Evolutionary conservation across 2,329 filamentous ascomycete species (phyloP), one percentile per base, ranked within the genome.

Genomic region (Phialophora expanda): DNA sequence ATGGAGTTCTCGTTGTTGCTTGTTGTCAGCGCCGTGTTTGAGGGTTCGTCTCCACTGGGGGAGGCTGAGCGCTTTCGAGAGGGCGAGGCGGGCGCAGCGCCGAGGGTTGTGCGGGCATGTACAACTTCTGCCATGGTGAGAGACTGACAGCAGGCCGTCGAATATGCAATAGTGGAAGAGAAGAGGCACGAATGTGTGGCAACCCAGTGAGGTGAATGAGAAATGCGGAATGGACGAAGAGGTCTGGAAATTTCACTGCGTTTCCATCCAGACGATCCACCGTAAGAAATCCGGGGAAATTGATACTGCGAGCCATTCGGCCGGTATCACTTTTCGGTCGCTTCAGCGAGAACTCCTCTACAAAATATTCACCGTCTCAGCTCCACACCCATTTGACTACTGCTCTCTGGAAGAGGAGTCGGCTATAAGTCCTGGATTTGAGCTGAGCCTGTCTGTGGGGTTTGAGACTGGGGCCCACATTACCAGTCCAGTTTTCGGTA

Each of bases 1-100:
- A 67, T 46, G 5, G 66, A 34, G 12, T 48, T 64, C 34, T 67
- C 65, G 30, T 61, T 60, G 58, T 69, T 69, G 3, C 34, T 66
- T n/a, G 61, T 72, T 3, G 69, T 70, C 26, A 72, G 61, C 8
- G 67, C 64, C 12, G 48, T 70, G 50, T 26, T 69, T 11, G 66
- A 58, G 9, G 38, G 6, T 38, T 50, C 57, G 28, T 51, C 54
- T 26, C 51, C 58, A 32, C 41, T 51, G 5, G 71, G 68, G 11
- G 70, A 71, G 7, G 69, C 70, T 32, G 71, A 73, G 5, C 71
- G 71, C 62, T 73, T 73, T 41, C 71, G 66, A n/a, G 70, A 69
- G 3, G 69, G 68, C 20, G 69, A 65, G 6, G 58, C 24, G 0
- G 69, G 61, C 14, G 68, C 38, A 26, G 17, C 26, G n/a, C n/a